Base-by-base conservation (phyloP, 495 filamentous ascomycete genomes). In the Filosporella fistucella region DNA sequence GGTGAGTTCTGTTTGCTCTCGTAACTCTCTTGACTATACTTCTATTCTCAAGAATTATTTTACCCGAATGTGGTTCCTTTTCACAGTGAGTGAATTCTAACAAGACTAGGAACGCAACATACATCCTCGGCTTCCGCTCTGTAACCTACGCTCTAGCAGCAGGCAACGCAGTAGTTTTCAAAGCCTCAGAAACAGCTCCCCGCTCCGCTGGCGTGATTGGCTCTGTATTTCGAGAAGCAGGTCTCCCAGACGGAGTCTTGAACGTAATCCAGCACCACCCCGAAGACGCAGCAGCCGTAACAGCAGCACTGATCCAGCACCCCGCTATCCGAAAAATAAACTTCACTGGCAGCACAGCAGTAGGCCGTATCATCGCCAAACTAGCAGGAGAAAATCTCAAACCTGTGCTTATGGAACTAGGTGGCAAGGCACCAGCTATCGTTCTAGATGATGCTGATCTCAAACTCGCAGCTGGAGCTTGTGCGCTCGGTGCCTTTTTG, bases 91-190 rank as follows among this genome's bases (percentile, higher is more conserved):
- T n/a, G n/a, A n/a, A n/a, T n/a, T n/a, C n/a, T n/a, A n/a, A 30
- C 28, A 8, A 8, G 28, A 30, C 8, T 30, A 30, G 28, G 28
- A 89, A 90, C 54, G 85, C 81, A 1, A 83, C 86, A 13, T 81
- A 77, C 52, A 79, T 87, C 54, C 71, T 89, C 21, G 80, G 78
- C 29, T 67, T 73, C 30, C 84, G 86, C 36, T 72, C 88, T 1
- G 65, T 88, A 17, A 66, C 82, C 26, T 84, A 75, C 53, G 86
- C 90, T 16, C 70, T 95, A 34, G 89, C 88, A 3, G 80, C 81
- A 0, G 90, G 90, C 24, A 88, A 87, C 57, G 88, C 86, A 2
- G 72, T 75, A 35, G 71, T 93, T 11, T 67, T 91, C 7, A 91
- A 93, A 62, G 82, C 82, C 22, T 80, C 82, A 7, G 39, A 42